Conservation (phyloP, 768 basidiomycete species). For the Russula foetens region DNA sequence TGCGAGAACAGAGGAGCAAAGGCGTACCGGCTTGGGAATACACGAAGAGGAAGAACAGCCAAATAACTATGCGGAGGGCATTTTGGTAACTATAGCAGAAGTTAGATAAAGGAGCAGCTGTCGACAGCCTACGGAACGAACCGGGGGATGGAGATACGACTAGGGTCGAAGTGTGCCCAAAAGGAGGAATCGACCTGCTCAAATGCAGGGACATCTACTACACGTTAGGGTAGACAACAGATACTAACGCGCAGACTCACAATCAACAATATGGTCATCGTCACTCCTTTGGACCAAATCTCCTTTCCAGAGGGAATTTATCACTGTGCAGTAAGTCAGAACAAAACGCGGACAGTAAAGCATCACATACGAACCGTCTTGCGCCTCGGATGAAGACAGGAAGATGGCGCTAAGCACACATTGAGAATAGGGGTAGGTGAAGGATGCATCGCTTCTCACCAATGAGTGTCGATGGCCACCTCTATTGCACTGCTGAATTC, state of each 20-base stretch:
- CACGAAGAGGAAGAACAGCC: constrained; percentile 68
- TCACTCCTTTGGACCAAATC: constrained; percentile 74
- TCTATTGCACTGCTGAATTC: constrained; percentile 75
- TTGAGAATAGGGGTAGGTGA: not conserved
- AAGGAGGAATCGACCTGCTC: constrained; percentile 46
- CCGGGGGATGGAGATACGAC: constrained; percentile 76
- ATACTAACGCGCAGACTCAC: constrained; percentile 31
- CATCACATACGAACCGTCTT: constrained; percentile 46
- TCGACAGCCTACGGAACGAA: constrained; percentile 21
- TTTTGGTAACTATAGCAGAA: constrained; percentile 64
- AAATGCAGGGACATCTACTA: constrained; percentile 58
- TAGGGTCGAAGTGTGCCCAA: constrained; percentile 67
- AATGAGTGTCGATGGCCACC: constrained; percentile 86
- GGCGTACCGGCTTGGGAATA: constrained; percentile 77
- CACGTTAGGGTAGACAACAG: constrained; percentile 6
- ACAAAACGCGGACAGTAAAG: not conserved
- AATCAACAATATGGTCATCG: constrained; percentile 69
- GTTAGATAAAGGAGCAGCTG: not conserved
- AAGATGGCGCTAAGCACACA: constrained; percentile 55
- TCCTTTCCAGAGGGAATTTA: constrained; percentile 76
- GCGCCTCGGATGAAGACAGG: constrained; percentile 77
- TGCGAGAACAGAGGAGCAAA: not conserved
- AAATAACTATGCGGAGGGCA: constrained; percentile 65
- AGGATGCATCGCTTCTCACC: constrained; percentile 36
- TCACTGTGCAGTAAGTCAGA: constrained; percentile 39